phyloP scores from a whole-genome alignment of 2,329 filamentous ascomycete species.

The Aspergillus pseudotamarii region DNA sequence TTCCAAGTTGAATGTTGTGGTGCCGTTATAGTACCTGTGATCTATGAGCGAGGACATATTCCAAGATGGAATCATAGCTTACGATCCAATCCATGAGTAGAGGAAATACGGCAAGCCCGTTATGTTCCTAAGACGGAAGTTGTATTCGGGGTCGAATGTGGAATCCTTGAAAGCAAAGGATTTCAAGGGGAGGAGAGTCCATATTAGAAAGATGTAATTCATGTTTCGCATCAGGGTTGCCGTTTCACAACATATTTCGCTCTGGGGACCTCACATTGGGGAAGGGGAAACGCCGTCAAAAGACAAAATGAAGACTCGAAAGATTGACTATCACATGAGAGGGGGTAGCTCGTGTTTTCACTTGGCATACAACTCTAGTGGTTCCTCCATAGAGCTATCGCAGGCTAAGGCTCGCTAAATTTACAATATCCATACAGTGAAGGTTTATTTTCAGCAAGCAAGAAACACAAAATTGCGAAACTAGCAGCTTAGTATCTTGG shows the following conservation, averaged over 20 bases:
- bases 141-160: conserved; percentile 3
- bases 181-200: background rate
- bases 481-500: background rate
- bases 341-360: background rate
- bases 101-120: conserved; percentile 10
- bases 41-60: background rate
- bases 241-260: background rate
- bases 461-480: background rate
- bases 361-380: background rate
- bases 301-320: background rate
- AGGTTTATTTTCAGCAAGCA: no score
- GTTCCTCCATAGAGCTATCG: no score
- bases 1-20: conserved; percentile 2
- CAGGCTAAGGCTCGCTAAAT: no score
- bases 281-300: background rate
- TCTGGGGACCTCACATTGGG: background rate
- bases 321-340: background rate
- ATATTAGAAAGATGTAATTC: background rate
- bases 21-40: conserved; percentile 16
- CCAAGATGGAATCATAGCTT: background rate
- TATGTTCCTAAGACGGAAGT: conserved; percentile 8
- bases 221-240: background rate
- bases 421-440: no score
- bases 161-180: background rate
- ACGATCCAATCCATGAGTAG: conserved; percentile 14